Evolutionary conservation across 2,329 filamentous ascomycete genomes (phyloP).

Genomic region (Mycocentrospora acerina): DNA sequence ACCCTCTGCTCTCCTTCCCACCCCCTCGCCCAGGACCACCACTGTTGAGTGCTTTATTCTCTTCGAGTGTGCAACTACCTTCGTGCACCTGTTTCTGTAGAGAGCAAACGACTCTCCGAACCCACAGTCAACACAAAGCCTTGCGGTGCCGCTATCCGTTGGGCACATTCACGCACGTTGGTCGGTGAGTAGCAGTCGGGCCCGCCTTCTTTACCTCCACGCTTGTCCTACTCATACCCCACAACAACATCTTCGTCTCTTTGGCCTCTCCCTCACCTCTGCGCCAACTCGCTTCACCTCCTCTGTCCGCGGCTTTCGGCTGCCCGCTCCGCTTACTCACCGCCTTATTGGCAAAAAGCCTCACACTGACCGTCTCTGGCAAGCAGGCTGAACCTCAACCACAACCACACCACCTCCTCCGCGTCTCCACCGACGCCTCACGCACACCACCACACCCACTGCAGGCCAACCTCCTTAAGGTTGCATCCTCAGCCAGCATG

Average conservation of each 20-base stretch:
- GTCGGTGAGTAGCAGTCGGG: conserved; percentile 42
- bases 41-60: conserved; percentile 29
- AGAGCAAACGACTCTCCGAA: conserved; percentile 16
- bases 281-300: conserved; percentile 20
- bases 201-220: conserved; percentile 19
- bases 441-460: conserved; percentile 15
- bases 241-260: conserved; percentile 15
- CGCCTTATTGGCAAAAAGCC: conserved; percentile 45
- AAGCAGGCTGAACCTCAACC: conserved; percentile 40
- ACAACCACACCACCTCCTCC: conserved; percentile 22
- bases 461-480: conserved; percentile 39
- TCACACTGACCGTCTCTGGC: conserved; percentile 43
- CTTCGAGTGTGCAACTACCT: conserved; percentile 33
- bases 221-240: conserved; percentile 17
- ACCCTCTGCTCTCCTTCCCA: conserved; percentile 22
- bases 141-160: conserved; percentile 34
- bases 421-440: conserved; percentile 23
- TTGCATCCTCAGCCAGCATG: conserved; percentile 49
- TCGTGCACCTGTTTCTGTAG: conserved; percentile 11
- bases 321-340: conserved; percentile 43
- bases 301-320: conserved; percentile 22
- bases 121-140: conserved; percentile 14
- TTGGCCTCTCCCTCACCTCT: conserved; percentile 13
- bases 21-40: conserved; percentile 24
- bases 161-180: conserved; percentile 40